Evolutionary conservation across 371 early-diverging fungal species (phyloP).

Genomic region (Mortierella sp.): DNA sequence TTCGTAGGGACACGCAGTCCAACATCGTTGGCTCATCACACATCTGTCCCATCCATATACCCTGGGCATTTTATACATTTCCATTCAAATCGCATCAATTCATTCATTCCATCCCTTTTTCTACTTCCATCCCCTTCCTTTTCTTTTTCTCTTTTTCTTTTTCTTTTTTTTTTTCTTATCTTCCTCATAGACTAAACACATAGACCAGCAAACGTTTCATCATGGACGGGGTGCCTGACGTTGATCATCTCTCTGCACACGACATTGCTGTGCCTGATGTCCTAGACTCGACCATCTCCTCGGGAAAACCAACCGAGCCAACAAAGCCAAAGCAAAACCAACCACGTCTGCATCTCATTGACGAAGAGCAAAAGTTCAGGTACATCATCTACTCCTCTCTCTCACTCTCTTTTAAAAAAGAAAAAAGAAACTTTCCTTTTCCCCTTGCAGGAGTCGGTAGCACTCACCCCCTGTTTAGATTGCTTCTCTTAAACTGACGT

Average conservation of each 20-base stretch:
- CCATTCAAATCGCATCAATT: neutral
- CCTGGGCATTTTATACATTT: neutral
- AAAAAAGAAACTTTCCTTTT: neutral
- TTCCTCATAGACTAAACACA: slow-evolving; percentile 1
- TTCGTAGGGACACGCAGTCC: neutral
- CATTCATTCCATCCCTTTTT: neutral
- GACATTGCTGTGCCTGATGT: slow-evolving; percentile 45
- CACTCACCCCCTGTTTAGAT: neutral
- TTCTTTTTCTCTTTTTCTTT: neutral
- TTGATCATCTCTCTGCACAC: slow-evolving; percentile 26
- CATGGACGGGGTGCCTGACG: slow-evolving; percentile 53
- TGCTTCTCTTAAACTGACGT: slow-evolving; percentile 3
- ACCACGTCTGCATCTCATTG: slow-evolving; percentile 84
- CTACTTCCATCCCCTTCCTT: neutral
- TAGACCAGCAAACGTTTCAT: slow-evolving; percentile 10
- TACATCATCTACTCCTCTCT: slow-evolving; percentile 23
- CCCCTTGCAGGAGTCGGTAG: neutral
- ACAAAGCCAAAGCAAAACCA: slow-evolving; percentile 39
- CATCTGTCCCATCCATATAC: neutral
- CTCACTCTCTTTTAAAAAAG: neutral
- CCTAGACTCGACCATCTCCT: slow-evolving; percentile 28
- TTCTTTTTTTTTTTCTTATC: neutral
- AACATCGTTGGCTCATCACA: neutral
- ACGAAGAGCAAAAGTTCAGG: slow-evolving; percentile 89
- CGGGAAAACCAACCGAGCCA: neutral